Percentiles rank a stretch among this genome's conserved stretches.
Evolutionary conservation across 495 filamentous ascomycete species (phyloP).

Genomic region (Penicillium pancosmium): DNA sequence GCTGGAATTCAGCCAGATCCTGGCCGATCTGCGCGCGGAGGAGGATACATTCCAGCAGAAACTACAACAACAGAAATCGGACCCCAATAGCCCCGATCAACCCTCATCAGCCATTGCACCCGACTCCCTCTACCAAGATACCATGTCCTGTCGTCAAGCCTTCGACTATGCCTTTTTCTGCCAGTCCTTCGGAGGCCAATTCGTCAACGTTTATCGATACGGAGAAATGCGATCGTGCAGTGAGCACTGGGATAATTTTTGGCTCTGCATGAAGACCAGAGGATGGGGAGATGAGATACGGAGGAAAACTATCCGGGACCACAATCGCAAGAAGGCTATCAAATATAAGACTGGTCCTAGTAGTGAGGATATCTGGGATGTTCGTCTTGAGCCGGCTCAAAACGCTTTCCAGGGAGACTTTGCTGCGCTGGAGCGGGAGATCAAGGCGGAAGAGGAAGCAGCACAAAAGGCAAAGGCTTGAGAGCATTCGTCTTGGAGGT

Average conservation of each 20-base stretch:
- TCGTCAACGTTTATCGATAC: conserved; percentile 83
- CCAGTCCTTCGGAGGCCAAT: conserved; percentile 87
- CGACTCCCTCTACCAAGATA: conserved; percentile 70
- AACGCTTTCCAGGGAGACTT: conserved; percentile 61
- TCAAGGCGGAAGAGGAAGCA: conserved; percentile 49
- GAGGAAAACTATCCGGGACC: conserved; percentile 62
- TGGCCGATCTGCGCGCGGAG: conserved; percentile 52
- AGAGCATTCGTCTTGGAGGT: conserved; percentile 1
- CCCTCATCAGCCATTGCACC: conserved; percentile 49
- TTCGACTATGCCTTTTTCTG: conserved; percentile 97
- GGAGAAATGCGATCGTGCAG: conserved; percentile 72
- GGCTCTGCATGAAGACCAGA: conserved; percentile 90
- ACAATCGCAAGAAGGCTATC: conserved; percentile 71
- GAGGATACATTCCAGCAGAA: conserved; percentile 28
- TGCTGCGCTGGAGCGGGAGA: conserved; percentile 58
- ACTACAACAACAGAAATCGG: conserved; percentile 18
- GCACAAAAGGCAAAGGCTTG: conserved; percentile 18
- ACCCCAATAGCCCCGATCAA: conserved; percentile 19
- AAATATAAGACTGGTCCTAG: conserved; percentile 75
- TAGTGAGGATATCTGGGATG: conserved; percentile 92
- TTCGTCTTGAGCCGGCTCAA: conserved; percentile 54
- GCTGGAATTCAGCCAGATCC: conserved; percentile 61
- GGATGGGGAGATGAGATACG: conserved; percentile 48
- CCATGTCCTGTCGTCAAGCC: conserved; percentile 83
- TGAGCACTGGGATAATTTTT: conserved; percentile 86